These are phyloP conservation scores for Rossbeevera mucosa DNA, from an alignment of 768 basidiomycete genomes.

Conservation along the genomic window DNA sequence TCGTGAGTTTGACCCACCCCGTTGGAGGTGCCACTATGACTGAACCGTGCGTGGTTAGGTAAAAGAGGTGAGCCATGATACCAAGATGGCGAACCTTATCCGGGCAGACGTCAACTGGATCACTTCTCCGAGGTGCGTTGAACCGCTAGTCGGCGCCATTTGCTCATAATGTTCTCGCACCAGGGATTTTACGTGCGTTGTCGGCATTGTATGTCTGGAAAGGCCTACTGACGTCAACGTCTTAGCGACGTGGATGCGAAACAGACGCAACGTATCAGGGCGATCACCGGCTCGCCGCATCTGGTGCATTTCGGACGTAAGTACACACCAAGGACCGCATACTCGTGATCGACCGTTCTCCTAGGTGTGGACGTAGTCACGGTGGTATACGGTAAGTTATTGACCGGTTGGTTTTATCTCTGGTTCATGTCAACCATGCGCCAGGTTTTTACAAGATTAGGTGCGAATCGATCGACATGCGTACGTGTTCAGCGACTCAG, in stretches of 20 bases:
- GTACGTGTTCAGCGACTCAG: not conserved
- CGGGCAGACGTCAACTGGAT: conserved; percentile 81
- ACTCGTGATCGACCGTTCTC: not conserved
- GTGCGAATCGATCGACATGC: conserved; percentile 29
- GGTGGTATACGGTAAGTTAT: conserved; percentile 64
- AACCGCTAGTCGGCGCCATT: not conserved
- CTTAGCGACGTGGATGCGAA: conserved; percentile 71
- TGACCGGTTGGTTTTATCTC: not conserved
- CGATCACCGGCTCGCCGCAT: conserved; percentile 51
- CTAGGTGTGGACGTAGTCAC: conserved; percentile 61
- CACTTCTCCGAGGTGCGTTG: conserved; percentile 59
- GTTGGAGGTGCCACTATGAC: not conserved
- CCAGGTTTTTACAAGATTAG: conserved; percentile 79
- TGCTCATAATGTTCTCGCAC: not conserved
- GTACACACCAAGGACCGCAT: conserved; percentile 22
- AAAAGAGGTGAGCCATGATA: conserved; percentile 76
- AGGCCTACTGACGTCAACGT: not conserved
- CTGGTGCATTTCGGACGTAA: conserved; percentile 69
- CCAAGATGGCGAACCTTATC: conserved; percentile 62
- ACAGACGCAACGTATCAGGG: conserved; percentile 69
- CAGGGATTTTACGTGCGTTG: conserved; percentile 71
- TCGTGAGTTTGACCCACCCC: conserved; percentile 48
- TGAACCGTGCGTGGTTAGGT: conserved; percentile 41
- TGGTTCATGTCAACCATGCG: not conserved
- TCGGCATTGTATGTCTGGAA: not conserved